These are phyloP conservation scores for Xylariaceae sp. DNA, from an alignment of 2,329 filamentous ascomycete species.

Conservation along the genomic window DNA sequence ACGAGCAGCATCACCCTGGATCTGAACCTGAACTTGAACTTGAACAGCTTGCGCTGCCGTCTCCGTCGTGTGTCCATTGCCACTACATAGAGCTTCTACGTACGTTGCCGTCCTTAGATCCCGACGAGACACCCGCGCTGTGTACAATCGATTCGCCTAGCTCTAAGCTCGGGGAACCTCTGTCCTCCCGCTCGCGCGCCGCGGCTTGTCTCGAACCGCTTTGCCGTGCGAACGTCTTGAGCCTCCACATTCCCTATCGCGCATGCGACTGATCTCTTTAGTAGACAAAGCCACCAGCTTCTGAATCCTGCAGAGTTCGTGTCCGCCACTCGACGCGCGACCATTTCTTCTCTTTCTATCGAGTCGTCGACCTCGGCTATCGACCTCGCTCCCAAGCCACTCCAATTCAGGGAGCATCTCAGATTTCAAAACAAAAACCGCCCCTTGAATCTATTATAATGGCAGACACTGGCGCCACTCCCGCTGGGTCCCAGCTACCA, in stretches of 20 bases:
- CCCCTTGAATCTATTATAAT: constrained; percentile 44
- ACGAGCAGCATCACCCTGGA: constrained; percentile 8
- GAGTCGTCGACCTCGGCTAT: constrained; percentile 12
- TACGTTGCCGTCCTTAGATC: constrained; percentile 17
- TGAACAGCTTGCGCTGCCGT: constrained; percentile 16
- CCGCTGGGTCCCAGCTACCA: constrained; percentile 61
- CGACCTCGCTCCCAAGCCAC: constrained; percentile 1
- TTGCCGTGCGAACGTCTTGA: constrained; percentile 19
- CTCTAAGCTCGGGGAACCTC: constrained; percentile 14
- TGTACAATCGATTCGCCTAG: constrained; percentile 22
- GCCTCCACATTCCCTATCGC: constrained; percentile 6
- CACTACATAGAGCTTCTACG: constrained; percentile 17
- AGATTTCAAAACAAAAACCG: constrained; percentile 1
- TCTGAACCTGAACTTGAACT: neutral
- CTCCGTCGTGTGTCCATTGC: constrained; percentile 17
- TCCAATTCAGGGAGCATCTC: constrained; percentile 2
- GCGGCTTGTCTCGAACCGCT: constrained; percentile 15
- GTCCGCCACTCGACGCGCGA: constrained; percentile 14
- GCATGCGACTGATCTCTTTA: constrained; percentile 17
- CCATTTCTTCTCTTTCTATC: constrained; percentile 16
- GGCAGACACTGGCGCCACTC: constrained; percentile 68
- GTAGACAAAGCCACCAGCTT: constrained; percentile 27
- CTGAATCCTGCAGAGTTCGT: constrained; percentile 15
- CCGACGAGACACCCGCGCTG: constrained; percentile 21
- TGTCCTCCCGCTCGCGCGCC: constrained; percentile 19